phyloP scores from a whole-genome alignment of 1,139 yeast genomes.

The Diutina rugosa region DNA sequence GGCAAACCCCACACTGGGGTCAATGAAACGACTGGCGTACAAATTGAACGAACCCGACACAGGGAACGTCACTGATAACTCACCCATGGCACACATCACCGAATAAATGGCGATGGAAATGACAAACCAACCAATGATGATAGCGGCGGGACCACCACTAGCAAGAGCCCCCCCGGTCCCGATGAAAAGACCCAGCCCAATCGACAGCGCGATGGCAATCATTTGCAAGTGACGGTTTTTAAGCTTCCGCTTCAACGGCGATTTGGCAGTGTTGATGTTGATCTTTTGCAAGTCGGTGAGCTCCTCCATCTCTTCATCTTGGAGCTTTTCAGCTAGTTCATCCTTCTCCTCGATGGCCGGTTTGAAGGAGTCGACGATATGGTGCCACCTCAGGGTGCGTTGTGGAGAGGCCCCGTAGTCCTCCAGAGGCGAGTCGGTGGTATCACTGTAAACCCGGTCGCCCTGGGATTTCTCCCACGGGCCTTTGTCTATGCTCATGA shows the following conservation, averaged over 20 bases:
- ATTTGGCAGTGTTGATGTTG: conserved; percentile 22
- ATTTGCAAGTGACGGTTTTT: conserved; percentile 21
- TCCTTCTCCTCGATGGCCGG: conserved; percentile 1
- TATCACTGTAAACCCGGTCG: background rate
- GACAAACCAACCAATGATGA: conserved; percentile 30
- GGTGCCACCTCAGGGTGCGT: background rate
- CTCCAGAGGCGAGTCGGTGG: background rate
- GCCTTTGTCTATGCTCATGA: background rate
- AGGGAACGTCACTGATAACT: conserved; percentile 51
- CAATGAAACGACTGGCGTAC: conserved; percentile 47
- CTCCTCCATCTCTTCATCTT: conserved; percentile 5
- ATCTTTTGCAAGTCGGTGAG: conserved; percentile 23
- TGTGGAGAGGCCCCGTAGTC: background rate
- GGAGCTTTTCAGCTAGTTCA: background rate
- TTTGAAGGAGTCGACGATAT: background rate
- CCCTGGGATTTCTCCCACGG: background rate
- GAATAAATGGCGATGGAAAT: conserved; percentile 48
- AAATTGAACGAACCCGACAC: conserved; percentile 51
- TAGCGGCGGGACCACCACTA: conserved; percentile 8
- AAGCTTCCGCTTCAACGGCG: conserved; percentile 25
- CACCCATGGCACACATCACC: conserved; percentile 53
- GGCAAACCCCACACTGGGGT: conserved; percentile 52
- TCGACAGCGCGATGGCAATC: conserved; percentile 18
- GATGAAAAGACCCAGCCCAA: conserved; percentile 11
- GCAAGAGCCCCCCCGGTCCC: conserved; percentile 8